Base-by-base conservation (phyloP, 1,284 basidiomycete species). In the Phellopilus nigrolimitatus region DNA sequence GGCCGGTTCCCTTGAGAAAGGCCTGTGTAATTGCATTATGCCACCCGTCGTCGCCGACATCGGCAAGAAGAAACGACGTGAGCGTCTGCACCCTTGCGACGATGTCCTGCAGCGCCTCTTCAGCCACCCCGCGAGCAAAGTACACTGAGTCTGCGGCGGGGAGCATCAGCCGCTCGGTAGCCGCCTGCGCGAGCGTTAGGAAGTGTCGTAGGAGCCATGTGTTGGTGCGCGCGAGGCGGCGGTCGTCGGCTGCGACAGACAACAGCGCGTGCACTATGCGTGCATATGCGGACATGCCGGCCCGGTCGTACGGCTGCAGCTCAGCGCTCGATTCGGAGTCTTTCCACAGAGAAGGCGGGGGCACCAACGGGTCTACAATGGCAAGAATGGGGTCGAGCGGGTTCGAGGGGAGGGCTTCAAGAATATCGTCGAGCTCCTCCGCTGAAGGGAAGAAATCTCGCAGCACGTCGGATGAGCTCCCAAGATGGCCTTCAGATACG, bases 201-300 rank as follows among this genome's bases (percentile, higher is more conserved):
- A 88, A 68, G 62, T 90, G 85, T 13, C 75, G 72, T 12, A 90
- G 60, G 10, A 72, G 76, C 80, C 84, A 89, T 0, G 80, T 56
- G 51, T 85, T 77, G 9, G 68, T 66, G 38, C 75, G 78, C 1
- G 86, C 82, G 1, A 79, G 60, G 3, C 73, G 70, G 13, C 89
- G 80, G 60, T 93, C 80, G 2, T 78, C 71, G 1, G 72, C 63
- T 28, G 92, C 71, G 27, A 84, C 64, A 1, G 78, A 68, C 2
- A 92, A 66, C 9, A 89, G 68, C 0, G 83, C 83, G 37, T 72
- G 66, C 9, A 82, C 74, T 1, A 76, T 68, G 7, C 94, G 80
- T 0, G 83, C 81, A 59, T 90, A 92, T 3, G 73, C 60, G 0
- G 78, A 73, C 33, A 80, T 77, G 0, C 82, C 83, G 15, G 68